These are phyloP conservation scores for Corchorus capsularis DNA, from an alignment of 345 rosid species.

Conservation along the genomic window DNA sequence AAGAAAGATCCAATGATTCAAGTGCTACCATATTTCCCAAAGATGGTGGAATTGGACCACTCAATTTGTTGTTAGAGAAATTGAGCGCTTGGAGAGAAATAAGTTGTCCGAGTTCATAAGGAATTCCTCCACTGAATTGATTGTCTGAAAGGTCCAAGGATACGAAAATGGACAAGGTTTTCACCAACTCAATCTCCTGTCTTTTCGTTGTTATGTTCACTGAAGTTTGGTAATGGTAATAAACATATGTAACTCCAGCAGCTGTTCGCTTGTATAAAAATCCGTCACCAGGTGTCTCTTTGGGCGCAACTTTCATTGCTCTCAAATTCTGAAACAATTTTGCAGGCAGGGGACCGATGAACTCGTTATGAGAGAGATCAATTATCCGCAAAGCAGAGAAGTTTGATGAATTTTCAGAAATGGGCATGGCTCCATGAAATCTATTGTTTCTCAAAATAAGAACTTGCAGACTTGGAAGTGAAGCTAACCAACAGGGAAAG, in stretches of 20 bases:
- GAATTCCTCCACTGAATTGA: not conserved
- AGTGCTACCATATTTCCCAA: conserved; percentile 17
- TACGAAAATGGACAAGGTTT: not conserved
- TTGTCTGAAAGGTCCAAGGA: conserved; percentile 5
- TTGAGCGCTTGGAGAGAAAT: not conserved
- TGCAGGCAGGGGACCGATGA: not conserved
- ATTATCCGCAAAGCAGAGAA: not conserved
- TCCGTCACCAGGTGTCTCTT: not conserved
- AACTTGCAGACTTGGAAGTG: not conserved
- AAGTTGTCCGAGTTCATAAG: not conserved
- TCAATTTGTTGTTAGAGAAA: conserved; percentile 13
- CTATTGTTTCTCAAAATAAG: conserved; percentile 17
- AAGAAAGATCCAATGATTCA: not conserved
- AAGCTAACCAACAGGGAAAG: conserved; percentile 26
- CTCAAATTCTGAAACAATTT: not conserved
- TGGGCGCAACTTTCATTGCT: conserved; percentile 2
- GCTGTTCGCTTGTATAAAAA: not conserved
- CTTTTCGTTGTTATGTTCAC: not conserved
- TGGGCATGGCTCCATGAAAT: conserved; percentile 8
- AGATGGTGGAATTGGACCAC: conserved; percentile 21
- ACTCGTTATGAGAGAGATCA: conserved; percentile 16
- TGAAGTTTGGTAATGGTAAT: not conserved
- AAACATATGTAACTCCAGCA: not conserved
- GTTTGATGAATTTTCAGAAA: not conserved
- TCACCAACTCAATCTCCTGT: not conserved